These are phyloP conservation scores for Irpex sp. DNA, from an alignment of 1,284 basidiomycete species.

Conservation along the genomic window DNA sequence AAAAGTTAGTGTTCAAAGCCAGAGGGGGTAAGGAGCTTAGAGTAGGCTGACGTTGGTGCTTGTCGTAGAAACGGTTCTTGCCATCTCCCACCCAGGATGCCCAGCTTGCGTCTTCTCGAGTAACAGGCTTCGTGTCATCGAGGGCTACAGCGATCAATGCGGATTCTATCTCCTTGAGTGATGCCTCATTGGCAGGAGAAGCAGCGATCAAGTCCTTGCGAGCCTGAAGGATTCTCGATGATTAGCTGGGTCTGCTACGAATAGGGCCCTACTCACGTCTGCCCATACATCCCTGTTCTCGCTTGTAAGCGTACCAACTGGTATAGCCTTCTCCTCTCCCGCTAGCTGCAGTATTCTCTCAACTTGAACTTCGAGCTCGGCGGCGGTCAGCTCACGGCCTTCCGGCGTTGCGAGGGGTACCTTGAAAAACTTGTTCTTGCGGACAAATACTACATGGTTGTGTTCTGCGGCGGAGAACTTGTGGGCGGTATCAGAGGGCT, in stretches of 20 bases:
- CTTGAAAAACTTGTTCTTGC: slow-evolving; percentile 89
- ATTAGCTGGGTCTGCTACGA: not conserved
- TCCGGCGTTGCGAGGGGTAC: slow-evolving; percentile 61
- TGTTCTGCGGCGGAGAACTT: slow-evolving; percentile 77
- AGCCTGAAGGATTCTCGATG: slow-evolving; percentile 33
- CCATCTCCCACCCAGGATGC: slow-evolving; percentile 90
- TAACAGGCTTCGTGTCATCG: slow-evolving; percentile 77
- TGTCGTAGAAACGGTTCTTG: slow-evolving; percentile 94
- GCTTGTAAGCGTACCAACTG: slow-evolving; percentile 81
- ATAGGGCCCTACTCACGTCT: slow-evolving; percentile 42
- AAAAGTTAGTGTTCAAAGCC: not conserved
- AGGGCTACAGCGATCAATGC: slow-evolving; percentile 86
- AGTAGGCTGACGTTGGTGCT: slow-evolving; percentile 77
- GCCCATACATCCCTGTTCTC: slow-evolving; percentile 93
- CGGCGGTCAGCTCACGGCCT: slow-evolving; percentile 65
- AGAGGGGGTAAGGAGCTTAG: not conserved
- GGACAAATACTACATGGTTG: slow-evolving; percentile 87
- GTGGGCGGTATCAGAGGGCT: slow-evolving; percentile 77
- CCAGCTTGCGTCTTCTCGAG: slow-evolving; percentile 82
- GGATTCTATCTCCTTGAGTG: slow-evolving; percentile 81
- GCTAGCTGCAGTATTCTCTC: slow-evolving; percentile 70
- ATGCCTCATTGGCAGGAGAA: slow-evolving; percentile 58
- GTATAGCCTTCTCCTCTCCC: slow-evolving; percentile 49
- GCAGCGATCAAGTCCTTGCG: slow-evolving; percentile 63
- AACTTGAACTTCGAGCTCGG: slow-evolving; percentile 83